Evolutionary conservation across 495 filamentous ascomycete species (phyloP), one percentile per base, ranked within the genome.

Genomic region (Penicillium manginii): DNA sequence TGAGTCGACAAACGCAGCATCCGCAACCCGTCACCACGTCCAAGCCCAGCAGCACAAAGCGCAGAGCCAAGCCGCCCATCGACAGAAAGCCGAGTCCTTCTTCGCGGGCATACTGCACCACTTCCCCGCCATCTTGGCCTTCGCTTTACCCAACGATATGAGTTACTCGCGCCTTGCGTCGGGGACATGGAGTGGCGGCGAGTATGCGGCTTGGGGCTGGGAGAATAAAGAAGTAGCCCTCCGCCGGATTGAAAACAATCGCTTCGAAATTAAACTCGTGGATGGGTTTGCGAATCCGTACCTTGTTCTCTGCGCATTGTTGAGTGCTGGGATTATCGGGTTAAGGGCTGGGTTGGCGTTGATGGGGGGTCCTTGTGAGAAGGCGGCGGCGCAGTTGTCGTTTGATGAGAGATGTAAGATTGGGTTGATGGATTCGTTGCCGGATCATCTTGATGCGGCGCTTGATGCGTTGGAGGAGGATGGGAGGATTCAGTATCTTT

Each of bases 221-320:
- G 82, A 92, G 67, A 92, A 92, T 65, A 83, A 87, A 18, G 90
- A 92, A 71, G 76, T 82, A 7, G 80, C 90, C 5, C 72, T 93
- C 23, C 75, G 90, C 18, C 83, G 83, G 55, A 79, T 90, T 48
- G 78, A 75, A 50, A 76, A 68, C 15, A 80, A 80, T 22, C 86
- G 90, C 63, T 92, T 88, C 83, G 90, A 92, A 68, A 32, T 93
- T 9, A 85, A 87, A 64, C 78, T 78, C 59, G 60, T 90, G 19
- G 90, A 92, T 70, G 90, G 90, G 0, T 60, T 89, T 17, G 84
- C 90, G 4, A 93, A 92, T 62, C 81, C 86, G 49, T 92, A 91
- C 64, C 70, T 92, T 0, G 86, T 82, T 2, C 59, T 89, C 2
- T 80, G 81, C 10, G 86, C 85, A 0, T 67, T 92, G 10, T 62